phyloP scores from a whole-genome alignment of 2,329 filamentous ascomycete genomes.

The Verticillium alfalfae region DNA sequence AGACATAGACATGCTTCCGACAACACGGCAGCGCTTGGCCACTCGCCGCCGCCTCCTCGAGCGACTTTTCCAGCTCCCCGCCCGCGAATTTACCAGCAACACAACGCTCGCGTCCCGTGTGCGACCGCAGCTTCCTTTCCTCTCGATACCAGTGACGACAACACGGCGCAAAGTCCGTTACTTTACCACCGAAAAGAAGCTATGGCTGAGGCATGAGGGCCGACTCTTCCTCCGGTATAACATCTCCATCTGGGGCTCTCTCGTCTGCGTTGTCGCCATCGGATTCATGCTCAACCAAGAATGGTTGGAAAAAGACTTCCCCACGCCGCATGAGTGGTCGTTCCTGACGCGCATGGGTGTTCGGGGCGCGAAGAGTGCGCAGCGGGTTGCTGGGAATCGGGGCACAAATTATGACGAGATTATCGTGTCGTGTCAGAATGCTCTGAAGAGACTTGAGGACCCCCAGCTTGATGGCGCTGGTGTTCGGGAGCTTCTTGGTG shows the following conservation, averaged over 20 bases:
- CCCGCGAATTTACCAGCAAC: slow-evolving; percentile 12
- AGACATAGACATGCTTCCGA: slow-evolving; percentile 2
- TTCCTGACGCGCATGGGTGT: slow-evolving; percentile 64
- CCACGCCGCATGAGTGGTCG: slow-evolving; percentile 78
- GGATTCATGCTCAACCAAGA: slow-evolving; percentile 68
- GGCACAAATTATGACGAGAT: slow-evolving; percentile 63
- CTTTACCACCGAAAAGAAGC: slow-evolving; percentile 72
- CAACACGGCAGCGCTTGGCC: slow-evolving; percentile 33
- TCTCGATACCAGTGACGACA: slow-evolving; percentile 34
- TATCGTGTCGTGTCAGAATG: slow-evolving; percentile 51
- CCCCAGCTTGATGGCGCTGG: slow-evolving; percentile 61
- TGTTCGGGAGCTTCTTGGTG: slow-evolving; percentile 47
- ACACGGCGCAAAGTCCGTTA: slow-evolving; percentile 59
- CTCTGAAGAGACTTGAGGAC: slow-evolving; percentile 66
- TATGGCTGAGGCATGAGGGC: slow-evolving; percentile 66
- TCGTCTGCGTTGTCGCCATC: slow-evolving; percentile 54
- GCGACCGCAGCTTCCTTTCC: slow-evolving; percentile 46
- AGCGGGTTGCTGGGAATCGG: slow-evolving; percentile 47
- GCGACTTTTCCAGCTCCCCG: slow-evolving; percentile 9
- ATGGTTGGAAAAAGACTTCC: slow-evolving; percentile 66
- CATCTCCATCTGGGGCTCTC: slow-evolving; percentile 58
- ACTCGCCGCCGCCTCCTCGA: slow-evolving; percentile 24
- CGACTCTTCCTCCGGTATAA: slow-evolving; percentile 65
- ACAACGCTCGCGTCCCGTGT: slow-evolving; percentile 19
- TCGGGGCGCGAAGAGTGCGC: slow-evolving; percentile 56